Evolutionary conservation across 495 filamentous ascomycete genomes (phyloP).

Genomic region (Daldinia decipiens): DNA sequence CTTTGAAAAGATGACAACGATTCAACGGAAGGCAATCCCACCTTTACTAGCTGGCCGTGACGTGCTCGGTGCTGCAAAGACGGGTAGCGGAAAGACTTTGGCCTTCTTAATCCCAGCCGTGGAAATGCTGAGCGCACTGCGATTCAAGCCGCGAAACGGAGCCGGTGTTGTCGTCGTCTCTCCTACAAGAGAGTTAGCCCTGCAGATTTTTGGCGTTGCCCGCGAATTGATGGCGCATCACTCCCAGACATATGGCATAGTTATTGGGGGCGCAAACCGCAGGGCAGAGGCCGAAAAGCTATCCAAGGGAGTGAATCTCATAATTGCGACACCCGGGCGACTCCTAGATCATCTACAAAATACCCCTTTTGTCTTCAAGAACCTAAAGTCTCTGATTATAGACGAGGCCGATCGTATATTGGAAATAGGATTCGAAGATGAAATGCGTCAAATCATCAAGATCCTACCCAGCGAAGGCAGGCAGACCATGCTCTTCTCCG

Average conservation of each 20-base stretch:
- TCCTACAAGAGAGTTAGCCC: conserved; percentile 87
- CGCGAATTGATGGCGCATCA: conserved; percentile 82
- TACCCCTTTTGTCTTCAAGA: conserved; percentile 93
- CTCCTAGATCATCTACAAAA: conserved; percentile 95
- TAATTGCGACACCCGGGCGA: conserved; percentile 93
- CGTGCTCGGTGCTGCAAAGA: conserved; percentile 96
- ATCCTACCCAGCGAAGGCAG: conserved; percentile 89
- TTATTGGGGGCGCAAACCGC: conserved; percentile 94
- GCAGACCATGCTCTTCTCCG: conserved; percentile 97
- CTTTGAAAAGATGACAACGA: conserved; percentile 95
- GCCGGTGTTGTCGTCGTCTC: conserved; percentile 89
- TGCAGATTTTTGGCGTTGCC: conserved; percentile 97
- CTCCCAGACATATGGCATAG: conserved; percentile 93
- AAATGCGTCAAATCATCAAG: conserved; percentile 97
- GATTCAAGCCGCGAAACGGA: conserved; percentile 82
- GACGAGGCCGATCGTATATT: conserved; percentile 95
- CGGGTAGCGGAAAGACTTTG: conserved; percentile 94
- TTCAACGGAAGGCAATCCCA: conserved; percentile 88
- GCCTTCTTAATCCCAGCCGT: conserved; percentile 94
- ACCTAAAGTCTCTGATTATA: conserved; percentile 86
- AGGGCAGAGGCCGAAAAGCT: conserved; percentile 94
- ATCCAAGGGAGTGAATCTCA: conserved; percentile 89
- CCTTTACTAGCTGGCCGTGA: conserved; percentile 87
- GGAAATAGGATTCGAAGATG: conserved; percentile 97
- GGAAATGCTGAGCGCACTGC: conserved; percentile 90